Evolutionary conservation across 352 stramenopile genomes (phyloP).

Genomic region (Phytophthora pistaciae): DNA sequence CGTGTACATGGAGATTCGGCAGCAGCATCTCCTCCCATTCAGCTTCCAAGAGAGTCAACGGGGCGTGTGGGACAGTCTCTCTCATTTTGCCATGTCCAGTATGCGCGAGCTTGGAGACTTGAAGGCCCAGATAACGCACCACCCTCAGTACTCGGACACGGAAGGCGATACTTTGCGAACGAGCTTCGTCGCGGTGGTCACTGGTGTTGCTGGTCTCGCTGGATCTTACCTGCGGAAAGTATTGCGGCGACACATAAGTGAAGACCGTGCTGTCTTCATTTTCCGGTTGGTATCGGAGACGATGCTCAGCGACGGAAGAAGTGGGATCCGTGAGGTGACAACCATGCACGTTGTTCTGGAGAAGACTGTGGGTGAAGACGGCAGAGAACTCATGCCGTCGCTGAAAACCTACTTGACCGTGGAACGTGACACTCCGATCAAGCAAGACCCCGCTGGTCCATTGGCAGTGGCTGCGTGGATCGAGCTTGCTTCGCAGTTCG

Average conservation of each 20-base stretch:
- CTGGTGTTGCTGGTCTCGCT: not conserved
- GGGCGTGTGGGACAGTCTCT: not conserved
- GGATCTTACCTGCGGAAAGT: not conserved
- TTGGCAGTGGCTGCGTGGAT: not conserved
- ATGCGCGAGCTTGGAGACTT: not conserved
- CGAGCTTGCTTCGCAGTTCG: not conserved
- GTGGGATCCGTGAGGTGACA: not conserved
- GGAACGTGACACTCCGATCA: not conserved
- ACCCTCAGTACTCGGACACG: not conserved
- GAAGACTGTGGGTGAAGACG: not conserved
- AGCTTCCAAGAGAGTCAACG: not conserved
- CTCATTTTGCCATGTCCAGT: not conserved
- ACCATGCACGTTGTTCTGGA: not conserved
- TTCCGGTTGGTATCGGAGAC: not conserved
- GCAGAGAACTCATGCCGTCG: not conserved
- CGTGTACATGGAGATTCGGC: not conserved
- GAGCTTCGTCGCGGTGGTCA: not conserved
- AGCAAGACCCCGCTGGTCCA: not conserved
- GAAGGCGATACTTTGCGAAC: not conserved
- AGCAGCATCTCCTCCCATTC: not conserved
- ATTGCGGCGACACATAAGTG: not conserved
- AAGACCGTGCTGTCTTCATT: not conserved
- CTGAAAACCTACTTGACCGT: not conserved
- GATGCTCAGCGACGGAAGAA: not conserved
- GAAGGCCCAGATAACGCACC: not conserved